Percentiles rank a stretch among this genome's conserved stretches.
phyloP scores from a whole-genome alignment of 352 stramenopile species.

The Phytopythium montanum region DNA sequence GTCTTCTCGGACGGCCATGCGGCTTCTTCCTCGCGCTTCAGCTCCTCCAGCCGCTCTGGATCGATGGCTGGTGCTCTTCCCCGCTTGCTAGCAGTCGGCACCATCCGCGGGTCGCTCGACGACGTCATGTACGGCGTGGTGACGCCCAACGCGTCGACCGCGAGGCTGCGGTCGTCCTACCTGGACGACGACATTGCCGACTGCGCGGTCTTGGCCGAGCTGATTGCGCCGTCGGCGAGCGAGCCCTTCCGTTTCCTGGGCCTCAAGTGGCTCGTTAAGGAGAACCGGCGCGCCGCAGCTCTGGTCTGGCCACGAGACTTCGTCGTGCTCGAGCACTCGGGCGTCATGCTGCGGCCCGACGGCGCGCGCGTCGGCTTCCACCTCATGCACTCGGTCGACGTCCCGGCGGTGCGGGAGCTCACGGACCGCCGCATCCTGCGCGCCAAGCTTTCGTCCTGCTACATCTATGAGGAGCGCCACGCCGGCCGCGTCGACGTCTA shows the following conservation, averaged over 20 bases:
- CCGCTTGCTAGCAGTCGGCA: slow-evolving; percentile 35
- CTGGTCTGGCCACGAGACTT: slow-evolving; percentile 47
- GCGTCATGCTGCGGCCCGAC: slow-evolving; percentile 43
- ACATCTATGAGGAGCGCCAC: slow-evolving; percentile 52
- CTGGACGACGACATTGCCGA: slow-evolving; percentile 47
- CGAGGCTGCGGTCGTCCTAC: slow-evolving; percentile 42
- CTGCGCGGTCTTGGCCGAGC: slow-evolving; percentile 36
- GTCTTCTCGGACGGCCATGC: too few relatives aligned
- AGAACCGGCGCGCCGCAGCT: slow-evolving; percentile 27
- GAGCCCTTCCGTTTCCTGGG: slow-evolving; percentile 54
- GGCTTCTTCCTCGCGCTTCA: not conserved
- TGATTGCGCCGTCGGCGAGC: slow-evolving; percentile 29
- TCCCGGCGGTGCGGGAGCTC: slow-evolving; percentile 34
- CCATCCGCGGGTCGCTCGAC: slow-evolving; percentile 35
- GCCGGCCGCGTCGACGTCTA: slow-evolving; percentile 55
- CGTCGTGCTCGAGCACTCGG: slow-evolving; percentile 49
- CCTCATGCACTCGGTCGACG: slow-evolving; percentile 46
- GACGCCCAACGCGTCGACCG: slow-evolving; percentile 29
- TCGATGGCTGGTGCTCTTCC: slow-evolving; percentile 9
- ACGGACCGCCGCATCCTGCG: slow-evolving; percentile 32
- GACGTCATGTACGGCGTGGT: slow-evolving; percentile 62
- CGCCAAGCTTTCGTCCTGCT: slow-evolving; percentile 46
- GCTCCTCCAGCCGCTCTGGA: not conserved
- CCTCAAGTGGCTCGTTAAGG: slow-evolving; percentile 56
- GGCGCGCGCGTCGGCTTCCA: slow-evolving; percentile 48